Percentiles rank a stretch among this genome's conserved stretches.
Conservation (phyloP, 495 filamentous ascomycete species). For the Xylaria castorea region DNA sequence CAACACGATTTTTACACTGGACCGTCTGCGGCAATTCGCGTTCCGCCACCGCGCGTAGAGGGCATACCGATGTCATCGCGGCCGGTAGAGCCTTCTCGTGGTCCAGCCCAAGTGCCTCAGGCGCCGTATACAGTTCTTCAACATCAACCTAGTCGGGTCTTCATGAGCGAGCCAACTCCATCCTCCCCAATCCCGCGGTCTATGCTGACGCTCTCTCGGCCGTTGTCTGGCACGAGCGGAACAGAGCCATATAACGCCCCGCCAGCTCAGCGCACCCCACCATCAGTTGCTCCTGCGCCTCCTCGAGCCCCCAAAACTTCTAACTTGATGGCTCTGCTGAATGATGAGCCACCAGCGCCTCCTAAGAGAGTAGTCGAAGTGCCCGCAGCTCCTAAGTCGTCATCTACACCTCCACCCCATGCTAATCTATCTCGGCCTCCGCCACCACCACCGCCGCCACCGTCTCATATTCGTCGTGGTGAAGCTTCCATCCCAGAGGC, state of each 20-base stretch:
- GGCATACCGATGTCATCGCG: slow-evolving; percentile 45
- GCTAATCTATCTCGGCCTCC: slow-evolving; percentile 46
- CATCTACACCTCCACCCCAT: slow-evolving; percentile 54
- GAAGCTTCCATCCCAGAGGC: slow-evolving; percentile 41
- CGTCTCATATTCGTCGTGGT: slow-evolving; percentile 47
- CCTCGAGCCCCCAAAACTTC: slow-evolving; percentile 52
- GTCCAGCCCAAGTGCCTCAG: slow-evolving; percentile 43
- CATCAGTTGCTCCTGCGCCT: slow-evolving; percentile 38
- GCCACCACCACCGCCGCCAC: slow-evolving; percentile 42
- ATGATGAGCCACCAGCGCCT: slow-evolving; percentile 53
- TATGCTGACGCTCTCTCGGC: slow-evolving; percentile 42
- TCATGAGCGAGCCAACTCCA: slow-evolving; percentile 44
- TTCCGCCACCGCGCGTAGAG: slow-evolving; percentile 46
- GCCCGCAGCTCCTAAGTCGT: slow-evolving; percentile 42
- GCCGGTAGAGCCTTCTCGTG: slow-evolving; percentile 50
- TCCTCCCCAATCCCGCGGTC: slow-evolving; percentile 42
- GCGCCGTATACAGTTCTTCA: slow-evolving; percentile 42
- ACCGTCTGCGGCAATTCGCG: slow-evolving; percentile 38
- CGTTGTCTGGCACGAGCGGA: slow-evolving; percentile 38
- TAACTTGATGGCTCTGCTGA: slow-evolving; percentile 57
- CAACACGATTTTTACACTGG: slow-evolving; percentile 43
- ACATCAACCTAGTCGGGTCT: slow-evolving; percentile 40
- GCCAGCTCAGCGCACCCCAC: slow-evolving; percentile 42
- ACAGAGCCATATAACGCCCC: slow-evolving; percentile 48
- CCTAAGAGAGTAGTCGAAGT: slow-evolving; percentile 52